A percentile compares a stretch with the other conserved stretches of the same genome.
phyloP scores from a whole-genome alignment of 1,284 basidiomycete genomes.

The Puccinia hordei region DNA sequence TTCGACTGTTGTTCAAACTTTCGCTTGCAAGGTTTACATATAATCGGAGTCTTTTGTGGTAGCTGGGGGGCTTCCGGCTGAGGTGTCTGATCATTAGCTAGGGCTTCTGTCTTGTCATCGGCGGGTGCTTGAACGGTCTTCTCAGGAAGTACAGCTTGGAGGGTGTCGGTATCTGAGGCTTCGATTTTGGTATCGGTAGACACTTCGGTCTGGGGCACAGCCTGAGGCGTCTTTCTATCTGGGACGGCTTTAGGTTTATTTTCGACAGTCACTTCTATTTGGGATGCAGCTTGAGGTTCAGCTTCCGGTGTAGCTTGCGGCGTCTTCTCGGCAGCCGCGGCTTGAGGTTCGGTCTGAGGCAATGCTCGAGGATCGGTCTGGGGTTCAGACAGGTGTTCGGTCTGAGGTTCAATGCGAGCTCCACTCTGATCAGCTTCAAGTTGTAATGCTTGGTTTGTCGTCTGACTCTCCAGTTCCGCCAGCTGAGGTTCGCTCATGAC shows the following conservation, averaged over 20 bases:
- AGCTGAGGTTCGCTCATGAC: too few species aligned
- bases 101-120: background rate
- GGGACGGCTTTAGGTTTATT: background rate
- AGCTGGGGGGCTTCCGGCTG: background rate
- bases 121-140: background rate
- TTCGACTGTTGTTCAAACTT: background rate
- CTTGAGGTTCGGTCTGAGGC: too few species aligned
- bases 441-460: too few species aligned
- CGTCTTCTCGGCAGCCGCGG: too few species aligned
- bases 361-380: too few species aligned
- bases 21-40: conserved; percentile 14
- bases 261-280: too few species aligned
- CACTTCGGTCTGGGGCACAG: background rate
- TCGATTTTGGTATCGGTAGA: background rate
- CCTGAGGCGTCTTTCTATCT: background rate
- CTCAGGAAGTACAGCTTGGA: background rate
- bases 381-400: too few species aligned
- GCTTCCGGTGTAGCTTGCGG: too few species aligned
- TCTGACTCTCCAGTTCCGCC: too few species aligned
- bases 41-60: background rate
- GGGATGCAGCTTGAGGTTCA: too few species aligned
- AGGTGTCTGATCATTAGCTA: background rate
- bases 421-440: too few species aligned
- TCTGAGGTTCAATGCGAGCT: too few species aligned
- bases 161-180: background rate